Evolutionary conservation across 164 flowering plant genomes (phyloP).

Genomic region (Hamamelis virginiana): DNA sequence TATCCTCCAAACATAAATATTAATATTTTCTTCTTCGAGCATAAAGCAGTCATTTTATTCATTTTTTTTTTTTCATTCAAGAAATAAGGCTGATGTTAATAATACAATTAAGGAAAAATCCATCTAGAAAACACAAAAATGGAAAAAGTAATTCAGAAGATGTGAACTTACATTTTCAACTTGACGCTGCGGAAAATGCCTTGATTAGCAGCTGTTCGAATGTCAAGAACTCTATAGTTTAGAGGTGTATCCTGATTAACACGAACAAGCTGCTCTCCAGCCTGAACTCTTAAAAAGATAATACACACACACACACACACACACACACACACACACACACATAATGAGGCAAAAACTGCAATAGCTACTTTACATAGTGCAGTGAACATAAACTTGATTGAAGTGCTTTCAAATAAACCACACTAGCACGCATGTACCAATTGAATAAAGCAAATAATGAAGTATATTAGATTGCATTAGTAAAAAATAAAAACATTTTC

Average conservation of each 20-base stretch:
- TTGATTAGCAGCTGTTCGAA: constrained; percentile 90
- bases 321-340: no score
- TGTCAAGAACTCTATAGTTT: constrained; percentile 73
- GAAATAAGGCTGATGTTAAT: no score
- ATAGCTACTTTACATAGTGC: not conserved
- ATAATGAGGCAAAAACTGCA: no score
- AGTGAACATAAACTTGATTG: no score
- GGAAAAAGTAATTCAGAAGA: not conserved
- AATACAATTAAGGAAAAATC: not conserved
- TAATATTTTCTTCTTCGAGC: no score
- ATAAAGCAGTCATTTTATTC: no score
- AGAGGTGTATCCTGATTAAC: constrained; percentile 92
- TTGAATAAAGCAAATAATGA: not conserved
- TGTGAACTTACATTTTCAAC: constrained; percentile 57
- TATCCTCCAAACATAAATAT: no score
- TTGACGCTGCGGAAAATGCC: constrained; percentile 76
- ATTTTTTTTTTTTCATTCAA: no score
- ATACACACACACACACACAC: not conserved
- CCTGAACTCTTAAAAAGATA: constrained; percentile 42
- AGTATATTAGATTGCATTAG: not conserved
- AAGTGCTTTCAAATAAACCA: no score
- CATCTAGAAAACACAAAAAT: not conserved
- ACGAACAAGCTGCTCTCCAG: constrained; percentile 76
- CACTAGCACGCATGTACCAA: not conserved
- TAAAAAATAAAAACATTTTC: not conserved